Conservation (phyloP, 2,329 filamentous ascomycete species). For the Fragosphaeria purpurea region DNA sequence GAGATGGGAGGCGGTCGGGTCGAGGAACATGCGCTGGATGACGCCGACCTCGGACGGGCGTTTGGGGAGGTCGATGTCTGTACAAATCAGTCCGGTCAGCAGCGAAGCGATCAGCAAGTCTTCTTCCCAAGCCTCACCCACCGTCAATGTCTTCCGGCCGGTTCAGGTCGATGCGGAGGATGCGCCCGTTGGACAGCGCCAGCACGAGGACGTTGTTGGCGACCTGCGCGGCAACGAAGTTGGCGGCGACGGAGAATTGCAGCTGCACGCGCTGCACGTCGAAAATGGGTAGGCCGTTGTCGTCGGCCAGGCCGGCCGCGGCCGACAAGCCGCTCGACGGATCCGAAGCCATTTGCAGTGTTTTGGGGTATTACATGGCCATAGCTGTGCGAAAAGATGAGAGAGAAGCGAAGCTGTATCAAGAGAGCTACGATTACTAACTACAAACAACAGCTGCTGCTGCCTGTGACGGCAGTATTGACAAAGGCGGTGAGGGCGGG, state of each 20-base stretch:
- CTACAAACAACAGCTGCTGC: background rate
- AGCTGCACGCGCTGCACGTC: conserved; percentile 87
- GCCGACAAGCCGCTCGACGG: conserved; percentile 62
- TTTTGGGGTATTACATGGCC: conserved; percentile 5
- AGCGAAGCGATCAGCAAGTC: background rate
- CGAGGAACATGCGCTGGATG: conserved; percentile 93
- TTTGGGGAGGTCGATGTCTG: conserved; percentile 95
- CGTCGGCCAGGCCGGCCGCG: conserved; percentile 31
- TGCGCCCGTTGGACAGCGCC: conserved; percentile 82
- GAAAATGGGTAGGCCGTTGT: conserved; percentile 76
- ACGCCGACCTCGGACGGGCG: conserved; percentile 83
- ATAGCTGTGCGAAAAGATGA: background rate
- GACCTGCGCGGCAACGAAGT: conserved; percentile 93
- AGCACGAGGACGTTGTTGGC: conserved; percentile 94
- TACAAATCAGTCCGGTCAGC: background rate
- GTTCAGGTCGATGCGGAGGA: conserved; percentile 88
- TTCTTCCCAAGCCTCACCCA: conserved; percentile 20
- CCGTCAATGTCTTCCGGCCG: conserved; percentile 91
- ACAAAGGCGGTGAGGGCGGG: conserved; percentile 1
- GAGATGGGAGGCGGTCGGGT: conserved; percentile 90
- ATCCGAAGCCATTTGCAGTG: conserved; percentile 51
- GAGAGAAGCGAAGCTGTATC: background rate
- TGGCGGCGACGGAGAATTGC: conserved; percentile 86
- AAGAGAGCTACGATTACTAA: too few relatives aligned
- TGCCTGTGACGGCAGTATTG: background rate